Evolutionary conservation across 1,284 basidiomycete species (phyloP).

Genomic region (Ceratorhiza oryzae-sativae): DNA sequence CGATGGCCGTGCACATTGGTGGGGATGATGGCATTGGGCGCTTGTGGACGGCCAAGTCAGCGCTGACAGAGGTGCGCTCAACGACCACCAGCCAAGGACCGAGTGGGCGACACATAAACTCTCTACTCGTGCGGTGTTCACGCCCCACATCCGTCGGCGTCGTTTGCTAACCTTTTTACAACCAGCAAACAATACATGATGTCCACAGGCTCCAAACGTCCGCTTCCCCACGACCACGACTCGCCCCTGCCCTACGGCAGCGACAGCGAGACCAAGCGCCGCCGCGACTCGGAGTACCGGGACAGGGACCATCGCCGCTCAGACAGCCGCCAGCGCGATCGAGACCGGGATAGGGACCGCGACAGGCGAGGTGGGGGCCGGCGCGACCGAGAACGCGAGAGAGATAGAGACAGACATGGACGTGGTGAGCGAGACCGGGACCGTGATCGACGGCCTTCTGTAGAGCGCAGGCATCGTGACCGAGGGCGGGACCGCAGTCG

Average conservation of each 20-base stretch:
- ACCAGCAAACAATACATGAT: constrained; percentile 54
- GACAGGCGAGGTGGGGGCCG: constrained; percentile 34
- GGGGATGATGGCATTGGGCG: background rate
- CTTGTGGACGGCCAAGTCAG: background rate
- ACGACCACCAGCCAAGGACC: background rate
- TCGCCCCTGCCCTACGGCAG: constrained; percentile 45
- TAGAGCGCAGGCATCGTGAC: constrained; percentile 28
- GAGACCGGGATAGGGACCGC: constrained; percentile 52
- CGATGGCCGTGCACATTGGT: too few relatives aligned
- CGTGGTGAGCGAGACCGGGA: constrained; percentile 48
- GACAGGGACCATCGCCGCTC: constrained; percentile 67
- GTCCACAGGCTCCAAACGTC: constrained; percentile 81
- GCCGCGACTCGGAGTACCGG: constrained; percentile 62
- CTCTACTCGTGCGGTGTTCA: constrained; percentile 38
- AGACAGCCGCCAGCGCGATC: constrained; percentile 48
- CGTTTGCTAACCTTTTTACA: constrained; percentile 27
- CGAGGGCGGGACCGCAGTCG: constrained; percentile 42
- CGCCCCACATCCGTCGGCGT: constrained; percentile 15
- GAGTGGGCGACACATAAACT: background rate
- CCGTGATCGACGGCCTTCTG: constrained; percentile 44
- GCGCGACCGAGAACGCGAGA: constrained; percentile 7
- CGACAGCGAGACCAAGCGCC: constrained; percentile 49
- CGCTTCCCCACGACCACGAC: constrained; percentile 66
- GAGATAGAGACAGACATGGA: constrained; percentile 46
- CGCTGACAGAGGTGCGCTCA: background rate